Percentiles rank a stretch among this genome's conserved stretches.
These are phyloP conservation scores for Ceratobasidium papillatum DNA, from an alignment of 1,284 basidiomycete genomes.

Conservation along the genomic window DNA sequence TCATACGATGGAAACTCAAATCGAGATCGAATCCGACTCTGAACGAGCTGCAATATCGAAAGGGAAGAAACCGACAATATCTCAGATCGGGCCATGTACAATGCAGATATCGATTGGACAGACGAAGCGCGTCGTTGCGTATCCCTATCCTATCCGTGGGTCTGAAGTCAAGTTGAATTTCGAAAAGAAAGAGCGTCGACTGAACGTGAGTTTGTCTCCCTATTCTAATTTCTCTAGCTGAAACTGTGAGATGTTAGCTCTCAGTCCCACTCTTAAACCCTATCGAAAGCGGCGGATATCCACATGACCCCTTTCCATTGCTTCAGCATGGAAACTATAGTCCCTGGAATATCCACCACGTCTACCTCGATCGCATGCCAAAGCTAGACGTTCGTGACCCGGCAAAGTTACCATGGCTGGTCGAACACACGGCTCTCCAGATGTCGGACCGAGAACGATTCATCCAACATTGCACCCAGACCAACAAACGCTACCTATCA, in stretches of 20 bases:
- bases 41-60: background rate
- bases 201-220: background rate
- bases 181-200: too few relatives aligned
- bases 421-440: background rate
- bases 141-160: background rate
- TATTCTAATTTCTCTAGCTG: background rate
- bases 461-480: background rate
- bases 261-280: background rate
- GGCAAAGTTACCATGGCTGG: constrained; percentile 2
- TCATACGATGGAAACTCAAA: background rate
- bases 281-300: background rate
- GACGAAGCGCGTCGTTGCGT: background rate
- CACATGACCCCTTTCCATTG: background rate
- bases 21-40: background rate
- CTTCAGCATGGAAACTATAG: constrained; percentile 8
- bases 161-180: background rate
- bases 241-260: background rate
- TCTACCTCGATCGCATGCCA: constrained; percentile 18
- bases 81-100: constrained; percentile 17
- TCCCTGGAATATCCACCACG: constrained; percentile 26
- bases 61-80: background rate
- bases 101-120: background rate
- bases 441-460: constrained; percentile 15
- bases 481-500: background rate
- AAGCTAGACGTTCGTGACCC: constrained; percentile 8